phyloP scores from a whole-genome alignment of 805 yeast species.

The Lipomyces yamanashiensis region DNA sequence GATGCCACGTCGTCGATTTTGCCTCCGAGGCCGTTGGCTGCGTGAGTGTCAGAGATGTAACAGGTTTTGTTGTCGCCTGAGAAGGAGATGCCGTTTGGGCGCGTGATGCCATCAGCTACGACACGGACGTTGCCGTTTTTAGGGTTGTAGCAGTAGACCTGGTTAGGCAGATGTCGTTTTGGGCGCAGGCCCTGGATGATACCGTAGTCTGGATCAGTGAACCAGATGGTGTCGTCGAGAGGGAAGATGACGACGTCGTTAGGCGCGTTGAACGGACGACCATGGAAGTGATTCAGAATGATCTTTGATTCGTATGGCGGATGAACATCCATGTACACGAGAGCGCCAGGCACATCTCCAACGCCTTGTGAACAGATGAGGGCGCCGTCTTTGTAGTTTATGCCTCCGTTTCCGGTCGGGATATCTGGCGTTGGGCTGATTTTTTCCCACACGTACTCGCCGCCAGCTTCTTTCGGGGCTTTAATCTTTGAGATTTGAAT shows the following conservation, averaged over 20 bases:
- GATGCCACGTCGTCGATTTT: slow-evolving; percentile 27
- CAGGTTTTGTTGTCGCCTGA: slow-evolving; percentile 47
- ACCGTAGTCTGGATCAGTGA: slow-evolving; percentile 43
- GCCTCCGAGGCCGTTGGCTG: slow-evolving; percentile 33
- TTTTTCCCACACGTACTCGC: slow-evolving; percentile 34
- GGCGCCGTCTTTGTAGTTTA: slow-evolving; percentile 38
- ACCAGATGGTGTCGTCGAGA: slow-evolving; percentile 42
- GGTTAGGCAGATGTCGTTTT: slow-evolving; percentile 37
- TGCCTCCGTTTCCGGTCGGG: slow-evolving; percentile 40
- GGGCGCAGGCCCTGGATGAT: slow-evolving; percentile 36
- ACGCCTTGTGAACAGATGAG: slow-evolving; percentile 41
- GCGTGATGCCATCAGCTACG: slow-evolving; percentile 51
- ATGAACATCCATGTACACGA: slow-evolving; percentile 35
- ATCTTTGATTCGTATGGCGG: slow-evolving; percentile 35
- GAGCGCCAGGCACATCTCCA: slow-evolving; percentile 33
- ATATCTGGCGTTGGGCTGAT: slow-evolving; percentile 37
- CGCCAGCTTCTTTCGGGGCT: slow-evolving; percentile 24
- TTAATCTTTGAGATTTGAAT: slow-evolving; percentile 17
- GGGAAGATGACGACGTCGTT: slow-evolving; percentile 42
- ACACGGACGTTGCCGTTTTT: slow-evolving; percentile 35
- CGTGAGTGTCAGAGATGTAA: slow-evolving; percentile 56
- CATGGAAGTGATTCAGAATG: slow-evolving; percentile 40
- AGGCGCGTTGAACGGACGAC: slow-evolving; percentile 41
- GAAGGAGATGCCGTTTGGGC: slow-evolving; percentile 77
- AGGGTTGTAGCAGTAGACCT: slow-evolving; percentile 52